A percentile compares a stretch with the other conserved stretches of the same genome.
Conservation (phyloP, 176 grass and related monocot species). For the Stipa capillata region DNA sequence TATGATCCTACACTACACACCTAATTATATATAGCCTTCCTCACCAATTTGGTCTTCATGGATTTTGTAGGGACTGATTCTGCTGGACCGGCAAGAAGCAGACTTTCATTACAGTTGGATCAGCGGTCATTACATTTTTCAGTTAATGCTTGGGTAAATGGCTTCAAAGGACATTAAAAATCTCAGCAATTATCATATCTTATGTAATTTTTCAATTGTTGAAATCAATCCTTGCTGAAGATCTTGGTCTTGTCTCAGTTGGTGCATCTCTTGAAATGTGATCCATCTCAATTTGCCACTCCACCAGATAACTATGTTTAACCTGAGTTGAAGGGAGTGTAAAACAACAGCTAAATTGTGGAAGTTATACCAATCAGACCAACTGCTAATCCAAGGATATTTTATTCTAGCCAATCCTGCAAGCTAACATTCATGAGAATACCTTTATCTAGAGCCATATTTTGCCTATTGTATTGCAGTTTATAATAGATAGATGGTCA, state of each 20-base stretch:
- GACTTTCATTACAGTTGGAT: constrained; percentile 58
- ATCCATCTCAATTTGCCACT: background rate
- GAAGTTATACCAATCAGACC: background rate
- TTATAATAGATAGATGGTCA: background rate
- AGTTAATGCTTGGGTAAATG: constrained; percentile 84
- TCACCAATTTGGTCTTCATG: constrained; percentile 4
- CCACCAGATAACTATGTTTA: background rate
- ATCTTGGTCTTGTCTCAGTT: background rate
- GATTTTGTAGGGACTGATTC: constrained; percentile 45
- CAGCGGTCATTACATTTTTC: constrained; percentile 77
- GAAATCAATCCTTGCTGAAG: background rate
- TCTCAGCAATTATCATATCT: background rate
- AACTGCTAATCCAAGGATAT: background rate
- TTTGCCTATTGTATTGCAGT: constrained; percentile 3
- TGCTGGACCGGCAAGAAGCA: constrained; percentile 29
- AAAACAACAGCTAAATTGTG: background rate
- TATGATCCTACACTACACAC: background rate
- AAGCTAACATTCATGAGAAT: background rate
- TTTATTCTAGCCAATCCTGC: background rate
- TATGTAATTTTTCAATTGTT: background rate
- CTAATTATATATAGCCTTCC: background rate
- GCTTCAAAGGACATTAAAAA: background rate
- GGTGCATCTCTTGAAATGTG: background rate
- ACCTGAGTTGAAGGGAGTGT: background rate
- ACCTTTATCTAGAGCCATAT: background rate